Evolutionary conservation across 2,329 filamentous ascomycete species (phyloP).

Genomic region (Phoma sp.): DNA sequence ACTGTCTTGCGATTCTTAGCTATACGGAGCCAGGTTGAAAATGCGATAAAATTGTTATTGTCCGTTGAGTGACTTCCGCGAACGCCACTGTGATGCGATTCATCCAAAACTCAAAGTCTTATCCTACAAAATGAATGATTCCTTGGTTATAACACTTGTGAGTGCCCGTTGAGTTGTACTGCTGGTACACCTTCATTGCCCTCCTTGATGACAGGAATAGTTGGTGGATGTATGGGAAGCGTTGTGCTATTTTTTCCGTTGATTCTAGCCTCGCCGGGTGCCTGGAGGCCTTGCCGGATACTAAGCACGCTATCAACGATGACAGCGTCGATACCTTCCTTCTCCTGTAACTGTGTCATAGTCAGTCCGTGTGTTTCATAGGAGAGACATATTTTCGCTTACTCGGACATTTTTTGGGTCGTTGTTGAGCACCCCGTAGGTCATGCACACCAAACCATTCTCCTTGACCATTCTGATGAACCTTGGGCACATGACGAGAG

Average conservation of each 20-base stretch:
- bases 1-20: too few species aligned
- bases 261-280: conserved; percentile 3
- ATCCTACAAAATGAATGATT: not conserved
- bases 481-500: conserved; percentile 86
- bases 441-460: conserved; percentile 90
- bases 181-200: conserved; percentile 3
- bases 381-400: conserved; percentile 42
- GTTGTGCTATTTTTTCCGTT: not conserved
- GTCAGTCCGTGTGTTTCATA: conserved; percentile 5
- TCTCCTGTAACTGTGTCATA: conserved; percentile 76
- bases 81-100: conserved; percentile 1
- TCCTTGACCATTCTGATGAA: conserved; percentile 94
- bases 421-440: conserved; percentile 92
- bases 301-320: conserved; percentile 95
- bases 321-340: conserved; percentile 95
- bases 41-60: not conserved
- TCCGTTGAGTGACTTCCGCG: conserved; percentile 4
- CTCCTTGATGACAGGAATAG: conserved; percentile 8
- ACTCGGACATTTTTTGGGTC: conserved; percentile 85
- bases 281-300: conserved; percentile 89
- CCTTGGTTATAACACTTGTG: not conserved
- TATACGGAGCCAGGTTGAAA: not conserved
- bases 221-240: conserved; percentile 2
- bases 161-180: conserved; percentile 4
- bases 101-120: not conserved